A percentile compares a stretch with the other conserved stretches of the same genome.
phyloP scores from a whole-genome alignment of 768 basidiomycete genomes.

The Serendipita sp. region DNA sequence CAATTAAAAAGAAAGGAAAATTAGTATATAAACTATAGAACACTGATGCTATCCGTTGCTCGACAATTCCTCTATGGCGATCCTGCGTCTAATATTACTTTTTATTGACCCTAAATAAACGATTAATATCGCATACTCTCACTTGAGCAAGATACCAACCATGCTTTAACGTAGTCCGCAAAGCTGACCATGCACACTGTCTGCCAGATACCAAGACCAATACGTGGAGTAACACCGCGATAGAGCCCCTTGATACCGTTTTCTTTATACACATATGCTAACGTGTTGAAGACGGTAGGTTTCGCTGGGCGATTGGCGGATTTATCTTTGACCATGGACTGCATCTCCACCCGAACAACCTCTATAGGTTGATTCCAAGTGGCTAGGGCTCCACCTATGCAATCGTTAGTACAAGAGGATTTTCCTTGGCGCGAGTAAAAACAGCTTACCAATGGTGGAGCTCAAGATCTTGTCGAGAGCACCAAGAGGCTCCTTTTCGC shows the following conservation, averaged over 20 bases:
- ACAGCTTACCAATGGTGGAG: conserved; percentile 47
- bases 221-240: conserved; percentile 92
- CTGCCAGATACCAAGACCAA: conserved; percentile 93
- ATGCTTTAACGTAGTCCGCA: conserved; percentile 86
- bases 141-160: conserved; percentile 26
- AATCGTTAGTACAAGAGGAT: background rate
- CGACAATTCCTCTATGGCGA: no score
- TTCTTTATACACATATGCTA: conserved; percentile 88
- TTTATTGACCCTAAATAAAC: conserved; percentile 11
- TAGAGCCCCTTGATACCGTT: conserved; percentile 95
- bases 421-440: no score
- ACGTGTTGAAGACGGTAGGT: conserved; percentile 78
- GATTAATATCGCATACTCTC: no score
- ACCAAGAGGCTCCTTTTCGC: conserved; percentile 54
- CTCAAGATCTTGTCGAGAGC: conserved; percentile 77
- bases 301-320: conserved; percentile 76
- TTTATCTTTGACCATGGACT: conserved; percentile 86
- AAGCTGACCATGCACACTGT: conserved; percentile 98
- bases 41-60: no score
- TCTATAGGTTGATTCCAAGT: conserved; percentile 99
- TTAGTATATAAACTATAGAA: no score
- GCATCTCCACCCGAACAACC: conserved; percentile 98
- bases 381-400: conserved; percentile 64
- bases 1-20: no score
- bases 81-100: conserved; percentile 1